Evolutionary conservation across 2,329 filamentous ascomycete species (phyloP).

Genomic region (Trichoderma cornu-damae): DNA sequence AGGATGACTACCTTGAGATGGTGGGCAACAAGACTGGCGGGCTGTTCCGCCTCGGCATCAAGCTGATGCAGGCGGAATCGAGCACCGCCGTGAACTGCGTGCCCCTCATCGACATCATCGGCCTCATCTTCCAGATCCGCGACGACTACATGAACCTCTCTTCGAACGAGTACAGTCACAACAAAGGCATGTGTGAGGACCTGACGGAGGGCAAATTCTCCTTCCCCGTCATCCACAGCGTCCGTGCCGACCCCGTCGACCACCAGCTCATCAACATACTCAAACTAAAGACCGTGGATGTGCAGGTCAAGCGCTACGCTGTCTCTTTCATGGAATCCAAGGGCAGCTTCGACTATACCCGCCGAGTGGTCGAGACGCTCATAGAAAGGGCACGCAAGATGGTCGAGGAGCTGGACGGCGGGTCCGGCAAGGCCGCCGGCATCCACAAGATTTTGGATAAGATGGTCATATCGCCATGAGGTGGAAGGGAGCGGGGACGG

Average conservation of each 20-base stretch:
- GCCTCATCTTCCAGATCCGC: conserved; percentile 83
- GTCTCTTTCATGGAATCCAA: conserved; percentile 86
- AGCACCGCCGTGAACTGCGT: conserved; percentile 60
- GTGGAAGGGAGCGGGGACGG: neutral
- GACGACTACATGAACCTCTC: conserved; percentile 92
- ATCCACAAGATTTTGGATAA: conserved; percentile 65
- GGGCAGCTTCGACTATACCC: conserved; percentile 83
- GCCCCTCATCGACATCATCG: conserved; percentile 77
- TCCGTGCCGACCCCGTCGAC: conserved; percentile 68
- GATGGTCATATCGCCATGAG: conserved; percentile 42
- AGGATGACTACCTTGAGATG: conserved; percentile 93
- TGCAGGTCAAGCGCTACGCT: conserved; percentile 86
- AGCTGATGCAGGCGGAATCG: conserved; percentile 79
- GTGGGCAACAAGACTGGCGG: conserved; percentile 87
- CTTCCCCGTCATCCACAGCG: conserved; percentile 91
- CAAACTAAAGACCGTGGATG: conserved; percentile 79
- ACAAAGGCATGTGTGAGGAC: conserved; percentile 94
- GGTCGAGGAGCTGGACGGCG: conserved; percentile 60
- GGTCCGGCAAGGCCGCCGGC: conserved; percentile 49
- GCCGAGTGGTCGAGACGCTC: conserved; percentile 59
- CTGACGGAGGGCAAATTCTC: conserved; percentile 96
- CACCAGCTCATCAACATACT: conserved; percentile 86
- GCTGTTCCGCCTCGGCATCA: conserved; percentile 76
- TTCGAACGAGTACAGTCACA: conserved; percentile 67
- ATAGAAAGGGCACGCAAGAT: conserved; percentile 58